Percentiles rank a stretch among this genome's conserved stretches.
These are phyloP conservation scores for Tympanopsis confertula DNA, from an alignment of 2,329 filamentous ascomycete species.

Conservation along the genomic window DNA sequence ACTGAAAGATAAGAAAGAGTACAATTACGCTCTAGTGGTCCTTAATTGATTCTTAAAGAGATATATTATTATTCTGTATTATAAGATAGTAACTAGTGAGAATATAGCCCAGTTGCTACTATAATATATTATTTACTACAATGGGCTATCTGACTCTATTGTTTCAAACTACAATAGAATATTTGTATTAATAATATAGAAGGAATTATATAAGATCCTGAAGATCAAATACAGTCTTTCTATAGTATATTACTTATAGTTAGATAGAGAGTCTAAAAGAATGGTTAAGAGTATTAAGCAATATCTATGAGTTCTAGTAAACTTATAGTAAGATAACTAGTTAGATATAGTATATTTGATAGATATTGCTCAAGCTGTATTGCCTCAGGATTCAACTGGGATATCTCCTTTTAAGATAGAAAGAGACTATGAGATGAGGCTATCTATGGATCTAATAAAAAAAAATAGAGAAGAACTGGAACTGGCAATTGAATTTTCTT, in stretches of 20 bases:
- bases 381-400: not conserved
- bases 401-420: not conserved
- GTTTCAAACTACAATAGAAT: not conserved
- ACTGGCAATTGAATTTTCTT: not conserved
- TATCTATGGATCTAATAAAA: not conserved
- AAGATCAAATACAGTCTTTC: not conserved
- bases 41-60: not conserved
- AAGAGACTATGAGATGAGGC: not conserved
- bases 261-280: not conserved
- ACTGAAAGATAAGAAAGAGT: not conserved
- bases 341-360: not conserved
- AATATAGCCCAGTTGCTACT: not conserved
- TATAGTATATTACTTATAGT: not conserved
- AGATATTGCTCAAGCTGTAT: not conserved
- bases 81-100: not conserved
- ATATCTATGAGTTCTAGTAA: not conserved
- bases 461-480: not conserved
- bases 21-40: not conserved
- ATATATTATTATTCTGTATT: not conserved
- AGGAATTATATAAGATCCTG: not conserved
- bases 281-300: not conserved
- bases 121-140: not conserved
- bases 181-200: not conserved
- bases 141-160: not conserved
- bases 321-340: not conserved